A percentile compares a stretch with the other conserved stretches of the same genome.
These are phyloP conservation scores for Epichloe elymi DNA, from an alignment of 2,329 filamentous ascomycete genomes.

Conservation along the genomic window DNA sequence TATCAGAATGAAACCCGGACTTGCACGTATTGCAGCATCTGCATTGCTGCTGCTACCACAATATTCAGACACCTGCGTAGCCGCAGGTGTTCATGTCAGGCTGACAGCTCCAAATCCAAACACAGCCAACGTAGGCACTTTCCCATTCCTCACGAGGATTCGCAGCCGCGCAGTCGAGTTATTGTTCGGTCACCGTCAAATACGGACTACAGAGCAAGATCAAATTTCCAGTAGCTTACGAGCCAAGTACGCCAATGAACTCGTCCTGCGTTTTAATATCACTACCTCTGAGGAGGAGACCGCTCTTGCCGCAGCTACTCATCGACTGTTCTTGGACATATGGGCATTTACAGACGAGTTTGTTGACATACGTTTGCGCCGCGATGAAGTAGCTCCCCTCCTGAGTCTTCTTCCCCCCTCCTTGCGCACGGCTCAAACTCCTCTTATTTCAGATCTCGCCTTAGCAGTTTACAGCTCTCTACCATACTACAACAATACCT, in stretches of 20 bases:
- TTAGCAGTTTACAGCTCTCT: constrained; percentile 53
- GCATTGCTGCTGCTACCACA: background rate
- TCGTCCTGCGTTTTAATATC: constrained; percentile 84
- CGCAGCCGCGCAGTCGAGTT: constrained; percentile 36
- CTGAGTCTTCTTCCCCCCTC: constrained; percentile 61
- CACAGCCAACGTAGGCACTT: constrained; percentile 17
- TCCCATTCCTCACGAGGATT: constrained; percentile 36
- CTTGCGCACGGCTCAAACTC: constrained; percentile 56
- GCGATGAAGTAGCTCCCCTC: constrained; percentile 64
- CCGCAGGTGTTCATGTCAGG: background rate
- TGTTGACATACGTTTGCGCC: constrained; percentile 71
- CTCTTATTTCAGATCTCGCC: constrained; percentile 69
- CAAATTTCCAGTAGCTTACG: constrained; percentile 20
- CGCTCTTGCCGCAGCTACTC: constrained; percentile 58
- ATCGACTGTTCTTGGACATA: constrained; percentile 71
- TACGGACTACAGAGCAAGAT: constrained; percentile 14
- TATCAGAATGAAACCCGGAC: constrained; percentile 1
- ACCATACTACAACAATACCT: constrained; percentile 10
- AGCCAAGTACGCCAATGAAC: constrained; percentile 56
- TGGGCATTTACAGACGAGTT: constrained; percentile 76
- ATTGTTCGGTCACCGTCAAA: constrained; percentile 33
- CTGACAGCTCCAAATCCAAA: background rate
- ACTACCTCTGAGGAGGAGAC: constrained; percentile 53
- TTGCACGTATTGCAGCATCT: background rate
- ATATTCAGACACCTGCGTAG: background rate